Evolutionary conservation across 2,329 filamentous ascomycete genomes (phyloP).

Genomic region (Alternaria ethzedia): DNA sequence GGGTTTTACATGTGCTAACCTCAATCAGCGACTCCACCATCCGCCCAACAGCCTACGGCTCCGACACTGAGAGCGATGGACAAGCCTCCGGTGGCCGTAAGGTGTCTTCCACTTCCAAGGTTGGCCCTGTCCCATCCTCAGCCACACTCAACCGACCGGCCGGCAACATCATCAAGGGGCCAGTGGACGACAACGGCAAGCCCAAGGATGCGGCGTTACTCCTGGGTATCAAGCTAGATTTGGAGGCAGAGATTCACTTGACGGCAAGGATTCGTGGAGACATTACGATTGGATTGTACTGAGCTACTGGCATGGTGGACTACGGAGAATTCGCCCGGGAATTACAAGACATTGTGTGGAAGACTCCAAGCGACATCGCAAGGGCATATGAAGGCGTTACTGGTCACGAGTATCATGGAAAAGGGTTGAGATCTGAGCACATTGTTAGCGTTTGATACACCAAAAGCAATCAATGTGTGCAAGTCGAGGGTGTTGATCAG

Average conservation of each 20-base stretch:
- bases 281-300: slow-evolving; percentile 66
- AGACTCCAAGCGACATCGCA: neutral
- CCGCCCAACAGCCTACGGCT: slow-evolving; percentile 40
- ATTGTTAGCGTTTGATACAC: slow-evolving; percentile 12
- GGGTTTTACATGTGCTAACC: slow-evolving; percentile 3
- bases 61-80: slow-evolving; percentile 50
- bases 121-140: slow-evolving; percentile 46
- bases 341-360: neutral
- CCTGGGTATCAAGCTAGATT: slow-evolving; percentile 68
- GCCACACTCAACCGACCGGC: slow-evolving; percentile 50
- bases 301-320: slow-evolving; percentile 21
- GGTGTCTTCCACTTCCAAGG: slow-evolving; percentile 33
- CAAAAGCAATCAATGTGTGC: neutral
- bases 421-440: neutral
- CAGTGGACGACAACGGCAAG: slow-evolving; percentile 63
- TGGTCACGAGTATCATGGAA: neutral
- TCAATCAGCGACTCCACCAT: slow-evolving; percentile 32
- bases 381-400: neutral
- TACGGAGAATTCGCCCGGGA: neutral
- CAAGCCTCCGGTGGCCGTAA: slow-evolving; percentile 51
- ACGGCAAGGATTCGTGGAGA: slow-evolving; percentile 67
- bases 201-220: slow-evolving; percentile 64
- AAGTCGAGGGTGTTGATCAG: slow-evolving; percentile 30
- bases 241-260: slow-evolving; percentile 68
- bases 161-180: slow-evolving; percentile 60